Conservation (phyloP, 495 filamentous ascomycete species). For the Hyaloscypha hepaticicola region DNA sequence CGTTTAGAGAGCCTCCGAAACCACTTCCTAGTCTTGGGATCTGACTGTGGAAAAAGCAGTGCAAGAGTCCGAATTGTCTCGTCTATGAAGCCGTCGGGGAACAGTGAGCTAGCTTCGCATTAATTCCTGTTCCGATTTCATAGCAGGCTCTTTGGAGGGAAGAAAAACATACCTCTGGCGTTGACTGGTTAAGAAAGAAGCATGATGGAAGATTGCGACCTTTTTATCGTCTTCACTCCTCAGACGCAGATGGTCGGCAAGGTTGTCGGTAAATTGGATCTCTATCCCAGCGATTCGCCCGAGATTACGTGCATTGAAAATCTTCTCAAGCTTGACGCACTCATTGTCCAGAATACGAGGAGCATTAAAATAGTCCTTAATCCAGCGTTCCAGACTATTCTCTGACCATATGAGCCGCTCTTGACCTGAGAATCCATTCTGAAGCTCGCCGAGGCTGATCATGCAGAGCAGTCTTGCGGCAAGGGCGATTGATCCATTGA, state of each 20-base stretch:
- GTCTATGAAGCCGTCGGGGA: constrained; percentile 39
- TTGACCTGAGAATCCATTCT: constrained; percentile 10
- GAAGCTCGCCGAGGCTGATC: constrained; percentile 23
- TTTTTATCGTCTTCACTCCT: constrained; percentile 37
- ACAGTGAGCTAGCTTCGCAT: constrained; percentile 13
- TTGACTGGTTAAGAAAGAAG: constrained; percentile 1
- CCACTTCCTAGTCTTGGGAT: constrained; percentile 34
- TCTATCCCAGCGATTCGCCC: constrained; percentile 38
- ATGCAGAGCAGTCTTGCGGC: constrained; percentile 27
- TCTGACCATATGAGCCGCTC: constrained; percentile 5
- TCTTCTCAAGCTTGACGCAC: constrained; percentile 25
- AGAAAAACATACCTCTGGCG: background rate
- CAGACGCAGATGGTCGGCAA: constrained; percentile 43
- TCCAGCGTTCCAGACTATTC: constrained; percentile 17
- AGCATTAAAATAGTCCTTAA: constrained; percentile 15
- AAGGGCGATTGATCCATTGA: constrained; percentile 24
- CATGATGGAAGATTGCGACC: constrained; percentile 6
- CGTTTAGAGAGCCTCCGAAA: constrained; percentile 27
- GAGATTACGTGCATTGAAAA: constrained; percentile 35
- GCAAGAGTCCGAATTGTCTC: constrained; percentile 49
- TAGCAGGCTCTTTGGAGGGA: background rate
- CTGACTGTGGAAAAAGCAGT: constrained; percentile 44
- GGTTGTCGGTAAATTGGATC: constrained; percentile 41
- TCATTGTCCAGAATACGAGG: constrained; percentile 5
- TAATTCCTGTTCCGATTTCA: background rate